Evolutionary conservation across 108 stramenopile genomes (phyloP).

Genomic region (Bacterosira constricta): DNA sequence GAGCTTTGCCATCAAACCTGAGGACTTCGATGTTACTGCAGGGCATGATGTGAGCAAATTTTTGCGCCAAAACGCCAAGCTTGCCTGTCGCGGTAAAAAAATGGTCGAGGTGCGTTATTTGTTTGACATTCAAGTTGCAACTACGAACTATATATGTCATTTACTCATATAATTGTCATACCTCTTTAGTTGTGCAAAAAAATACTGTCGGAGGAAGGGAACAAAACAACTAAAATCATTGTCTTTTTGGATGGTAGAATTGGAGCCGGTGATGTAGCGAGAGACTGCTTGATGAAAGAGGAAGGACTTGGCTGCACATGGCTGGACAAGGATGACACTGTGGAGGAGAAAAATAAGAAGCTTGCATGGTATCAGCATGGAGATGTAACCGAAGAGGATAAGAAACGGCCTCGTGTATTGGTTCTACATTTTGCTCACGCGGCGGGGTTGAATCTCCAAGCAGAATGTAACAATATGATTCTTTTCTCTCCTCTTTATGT

Average conservation of each 20-base stretch:
- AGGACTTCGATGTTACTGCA: constrained; percentile 61
- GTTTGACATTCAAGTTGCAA: background rate
- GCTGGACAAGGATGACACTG: constrained; percentile 52
- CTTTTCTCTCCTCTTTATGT: constrained; percentile 69
- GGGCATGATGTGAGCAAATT: constrained; percentile 63
- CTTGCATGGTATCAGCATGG: constrained; percentile 70
- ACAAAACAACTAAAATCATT: constrained; percentile 71
- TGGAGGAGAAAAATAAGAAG: constrained; percentile 64
- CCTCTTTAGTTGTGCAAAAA: constrained; percentile 36
- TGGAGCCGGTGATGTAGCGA: constrained; percentile 51
- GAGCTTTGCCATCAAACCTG: constrained; percentile 54
- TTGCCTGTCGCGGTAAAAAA: constrained; percentile 42
- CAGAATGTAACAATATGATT: constrained; percentile 73
- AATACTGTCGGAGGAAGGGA: constrained; percentile 46
- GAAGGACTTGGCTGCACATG: constrained; percentile 51
- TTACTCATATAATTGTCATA: background rate
- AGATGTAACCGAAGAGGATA: constrained; percentile 73
- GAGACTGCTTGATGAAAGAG: constrained; percentile 38
- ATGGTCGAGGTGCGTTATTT: constrained; percentile 30
- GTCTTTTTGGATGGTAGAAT: constrained; percentile 70
- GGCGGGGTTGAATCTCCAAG: constrained; percentile 77
- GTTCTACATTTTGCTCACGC: constrained; percentile 71
- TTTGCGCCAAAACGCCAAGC: constrained; percentile 54
- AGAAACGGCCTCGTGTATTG: constrained; percentile 64
- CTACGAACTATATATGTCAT: background rate